phyloP scores from a whole-genome alignment of 352 stramenopile genomes.

The Elongisporangium undulatum region DNA sequence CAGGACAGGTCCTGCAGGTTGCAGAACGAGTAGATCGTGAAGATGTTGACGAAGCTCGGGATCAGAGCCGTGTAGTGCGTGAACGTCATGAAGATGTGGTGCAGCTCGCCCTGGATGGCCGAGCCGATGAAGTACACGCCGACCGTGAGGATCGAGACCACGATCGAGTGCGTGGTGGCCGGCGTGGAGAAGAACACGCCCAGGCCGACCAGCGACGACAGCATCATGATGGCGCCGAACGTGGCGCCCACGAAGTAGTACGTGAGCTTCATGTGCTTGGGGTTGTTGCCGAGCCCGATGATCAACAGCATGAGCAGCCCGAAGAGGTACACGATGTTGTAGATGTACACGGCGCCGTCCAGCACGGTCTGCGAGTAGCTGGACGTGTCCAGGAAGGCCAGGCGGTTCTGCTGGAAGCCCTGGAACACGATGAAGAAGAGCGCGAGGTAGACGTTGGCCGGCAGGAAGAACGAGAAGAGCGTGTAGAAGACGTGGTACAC shows the following conservation, averaged over 20 bases:
- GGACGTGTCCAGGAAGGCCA: conserved; percentile 79
- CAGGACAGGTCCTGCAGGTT: conserved; percentile 88
- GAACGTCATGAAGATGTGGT: conserved; percentile 84
- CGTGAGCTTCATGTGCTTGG: conserved; percentile 85
- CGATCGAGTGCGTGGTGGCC: conserved; percentile 43
- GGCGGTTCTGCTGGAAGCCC: conserved; percentile 84
- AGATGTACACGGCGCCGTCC: conserved; percentile 67
- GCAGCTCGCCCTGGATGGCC: conserved; percentile 71
- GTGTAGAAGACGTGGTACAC: conserved; percentile 75
- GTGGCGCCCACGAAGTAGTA: conserved; percentile 76
- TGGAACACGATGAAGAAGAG: conserved; percentile 88
- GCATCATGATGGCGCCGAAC: conserved; percentile 77
- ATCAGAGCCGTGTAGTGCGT: conserved; percentile 86
- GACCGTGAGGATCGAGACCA: conserved; percentile 62
- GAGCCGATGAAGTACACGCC: conserved; percentile 84
- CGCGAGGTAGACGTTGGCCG: conserved; percentile 79
- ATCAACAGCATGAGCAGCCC: conserved; percentile 81
- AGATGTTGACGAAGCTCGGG: conserved; percentile 88
- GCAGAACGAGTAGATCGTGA: conserved; percentile 89
- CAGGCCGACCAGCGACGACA: conserved; percentile 65
- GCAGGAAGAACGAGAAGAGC: conserved; percentile 66
- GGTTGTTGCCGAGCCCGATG: conserved; percentile 83
- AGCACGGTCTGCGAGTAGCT: conserved; percentile 49
- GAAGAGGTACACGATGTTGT: conserved; percentile 79
- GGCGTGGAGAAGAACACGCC: conserved; percentile 72